These are phyloP conservation scores for Solanum sparsipilum DNA, from an alignment of 257 asterid species.

Conservation along the genomic window DNA sequence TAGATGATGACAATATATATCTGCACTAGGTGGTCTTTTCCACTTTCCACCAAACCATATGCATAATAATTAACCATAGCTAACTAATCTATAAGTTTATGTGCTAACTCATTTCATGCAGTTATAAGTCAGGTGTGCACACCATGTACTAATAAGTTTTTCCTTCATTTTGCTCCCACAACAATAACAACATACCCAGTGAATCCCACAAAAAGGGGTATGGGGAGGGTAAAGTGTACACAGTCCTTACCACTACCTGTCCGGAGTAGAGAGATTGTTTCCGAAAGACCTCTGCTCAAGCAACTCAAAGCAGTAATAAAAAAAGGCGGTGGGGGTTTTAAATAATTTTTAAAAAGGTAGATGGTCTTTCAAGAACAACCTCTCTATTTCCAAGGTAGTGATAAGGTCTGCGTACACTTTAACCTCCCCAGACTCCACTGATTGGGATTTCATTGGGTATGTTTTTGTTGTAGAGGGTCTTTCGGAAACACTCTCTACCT, in stretches of 20 bases:
- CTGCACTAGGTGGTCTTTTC: neutral
- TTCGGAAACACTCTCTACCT: too few relatives aligned
- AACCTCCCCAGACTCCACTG: too few relatives aligned
- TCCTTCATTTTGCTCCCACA: neutral
- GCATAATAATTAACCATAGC: neutral
- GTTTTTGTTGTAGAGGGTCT: too few relatives aligned
- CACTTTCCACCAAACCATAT: neutral
- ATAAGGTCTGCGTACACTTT: too few relatives aligned
- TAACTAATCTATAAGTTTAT: neutral
- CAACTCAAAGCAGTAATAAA: neutral
- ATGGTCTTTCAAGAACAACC: accelerated
- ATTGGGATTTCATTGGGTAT: too few relatives aligned
- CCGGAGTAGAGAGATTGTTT: too few relatives aligned
- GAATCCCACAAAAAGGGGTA: too few relatives aligned
- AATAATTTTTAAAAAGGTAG: neutral
- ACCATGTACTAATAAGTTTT: neutral
- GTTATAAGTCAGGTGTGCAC: neutral
- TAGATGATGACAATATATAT: neutral
- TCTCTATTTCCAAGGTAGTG: neutral
- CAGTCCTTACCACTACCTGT: neutral
- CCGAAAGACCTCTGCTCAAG: neutral
- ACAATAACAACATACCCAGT: too few relatives aligned
- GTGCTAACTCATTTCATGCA: neutral
- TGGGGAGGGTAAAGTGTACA: neutral
- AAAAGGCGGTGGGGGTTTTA: neutral